Evolutionary conservation across 176 grass and related monocot genomes (phyloP).

Genomic region (Aegilops bicornis): DNA sequence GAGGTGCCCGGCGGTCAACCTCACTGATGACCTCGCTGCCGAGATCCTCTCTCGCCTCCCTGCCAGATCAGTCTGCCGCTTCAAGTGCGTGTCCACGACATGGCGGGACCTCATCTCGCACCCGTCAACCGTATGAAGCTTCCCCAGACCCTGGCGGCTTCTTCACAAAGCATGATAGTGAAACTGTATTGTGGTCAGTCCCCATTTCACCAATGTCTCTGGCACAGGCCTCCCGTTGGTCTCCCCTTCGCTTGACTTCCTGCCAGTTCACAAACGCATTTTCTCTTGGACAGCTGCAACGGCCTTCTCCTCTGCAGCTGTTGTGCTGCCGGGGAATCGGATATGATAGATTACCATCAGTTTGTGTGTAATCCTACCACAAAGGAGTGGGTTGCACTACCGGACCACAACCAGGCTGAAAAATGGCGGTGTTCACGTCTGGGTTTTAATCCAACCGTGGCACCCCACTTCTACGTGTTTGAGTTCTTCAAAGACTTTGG

Average conservation of each 20-base stretch:
- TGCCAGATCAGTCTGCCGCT: neutral
- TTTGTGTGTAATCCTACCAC: too few relatives aligned
- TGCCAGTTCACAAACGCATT: neutral
- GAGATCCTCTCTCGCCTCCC: constrained; percentile 6
- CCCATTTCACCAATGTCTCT: constrained; percentile 5
- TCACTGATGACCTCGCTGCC: neutral
- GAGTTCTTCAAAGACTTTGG: neutral
- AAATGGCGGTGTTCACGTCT: neutral
- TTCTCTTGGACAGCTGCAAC: neutral
- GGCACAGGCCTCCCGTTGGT: neutral
- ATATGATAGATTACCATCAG: too few relatives aligned
- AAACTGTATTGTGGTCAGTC: neutral
- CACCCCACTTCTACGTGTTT: neutral
- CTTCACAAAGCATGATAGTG: neutral
- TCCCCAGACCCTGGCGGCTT: neutral
- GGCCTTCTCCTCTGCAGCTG: neutral
- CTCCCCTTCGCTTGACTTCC: neutral
- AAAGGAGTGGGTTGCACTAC: neutral
- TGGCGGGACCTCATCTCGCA: neutral
- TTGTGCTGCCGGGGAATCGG: too few relatives aligned
- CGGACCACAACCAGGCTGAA: too few relatives aligned
- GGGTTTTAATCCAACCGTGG: neutral
- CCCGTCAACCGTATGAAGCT: neutral
- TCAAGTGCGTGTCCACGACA: neutral
- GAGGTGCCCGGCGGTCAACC: neutral